phyloP scores from a whole-genome alignment of 179 eudicot species.

The Silene vulgaris region DNA sequence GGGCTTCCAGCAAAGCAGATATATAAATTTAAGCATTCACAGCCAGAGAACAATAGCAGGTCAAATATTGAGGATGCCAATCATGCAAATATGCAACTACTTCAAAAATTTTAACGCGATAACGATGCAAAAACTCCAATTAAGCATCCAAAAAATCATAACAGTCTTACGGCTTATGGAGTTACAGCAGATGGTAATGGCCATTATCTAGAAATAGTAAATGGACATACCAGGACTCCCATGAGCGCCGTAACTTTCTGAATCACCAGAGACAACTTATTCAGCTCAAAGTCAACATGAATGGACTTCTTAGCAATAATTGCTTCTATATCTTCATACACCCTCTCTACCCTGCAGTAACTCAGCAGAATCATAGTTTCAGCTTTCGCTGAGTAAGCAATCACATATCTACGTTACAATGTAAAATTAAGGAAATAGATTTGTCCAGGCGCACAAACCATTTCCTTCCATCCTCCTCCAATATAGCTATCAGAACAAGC shows the following conservation, averaged over 20 bases:
- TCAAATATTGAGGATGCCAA: background rate
- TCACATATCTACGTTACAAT: background rate
- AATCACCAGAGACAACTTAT: conserved; percentile 72
- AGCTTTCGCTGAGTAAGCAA: background rate
- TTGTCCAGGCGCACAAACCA: conserved; percentile 48
- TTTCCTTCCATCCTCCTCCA: conserved; percentile 83
- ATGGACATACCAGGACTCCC: conserved; percentile 79
- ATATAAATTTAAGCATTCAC: background rate
- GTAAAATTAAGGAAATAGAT: background rate
- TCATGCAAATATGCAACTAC: background rate
- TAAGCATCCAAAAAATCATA: background rate
- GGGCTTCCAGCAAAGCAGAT: background rate
- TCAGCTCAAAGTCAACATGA: conserved; percentile 49
- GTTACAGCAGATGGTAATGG: background rate
- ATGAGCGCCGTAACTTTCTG: conserved; percentile 80
- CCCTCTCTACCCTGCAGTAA: conserved; percentile 71
- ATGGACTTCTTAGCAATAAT: conserved; percentile 46
- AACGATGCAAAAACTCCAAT: background rate
- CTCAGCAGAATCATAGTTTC: conserved; percentile 2
- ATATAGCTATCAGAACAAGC: conserved; percentile 58
- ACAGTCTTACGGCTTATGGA: background rate
- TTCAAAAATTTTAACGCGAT: background rate
- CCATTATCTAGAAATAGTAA: background rate
- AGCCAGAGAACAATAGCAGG: background rate
- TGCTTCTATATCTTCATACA: conserved; percentile 63